Evolutionary conservation across 2,329 filamentous ascomycete species (phyloP), one percentile per base, ranked within the genome.

Genomic region (Pyrenophora tritici-repentis): DNA sequence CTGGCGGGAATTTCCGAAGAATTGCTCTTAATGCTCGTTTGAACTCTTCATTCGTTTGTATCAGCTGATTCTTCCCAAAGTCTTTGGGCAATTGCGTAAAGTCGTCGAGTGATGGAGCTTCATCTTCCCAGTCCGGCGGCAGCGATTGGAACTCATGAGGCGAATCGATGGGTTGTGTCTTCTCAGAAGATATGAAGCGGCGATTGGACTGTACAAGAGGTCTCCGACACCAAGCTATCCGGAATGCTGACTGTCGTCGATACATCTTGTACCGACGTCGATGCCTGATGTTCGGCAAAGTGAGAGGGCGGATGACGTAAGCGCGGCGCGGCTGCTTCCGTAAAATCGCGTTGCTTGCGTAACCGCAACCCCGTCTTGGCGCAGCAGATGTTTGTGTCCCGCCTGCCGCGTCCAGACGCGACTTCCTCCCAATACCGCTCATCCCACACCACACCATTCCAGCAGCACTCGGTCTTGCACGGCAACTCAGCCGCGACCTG

Each of bases 61-160:
- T 96, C 75, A 97, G 90, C 74, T 99, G 94, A 65, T 99, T 99
- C 63, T 92, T 87, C 13, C 94, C 94, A 63, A 97, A 97, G 63
- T 89, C 86, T 55, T 83, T 82, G 60, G 90, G 90, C 17, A 94
- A 80, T 67, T 93, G 82, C 24, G 86, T 85, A 76, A 93, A 93
- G 55, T 85, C 83, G 41, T 84, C 84, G 63, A 92, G 89, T 56
- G 85, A 81, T 54, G 86, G 84, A 59, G 90, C 82, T 12, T 86
- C 84, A 48, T 90, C 85, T 66, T 94, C 89, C 90, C 89, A 93
- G 65, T 87, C 85, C 13, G 76, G 66, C 8, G 80, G 76, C 41
- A 79, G 68, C 24, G 67, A 65, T 53, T 72, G 70, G 50, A 56
- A 55, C 13, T 54, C 53, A 24, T 56, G 53, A 3, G 58, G 43